Evolutionary conservation across 805 yeast genomes (phyloP), one percentile per base, ranked within the genome.

Genomic region (Metschnikowia lachancei): DNA sequence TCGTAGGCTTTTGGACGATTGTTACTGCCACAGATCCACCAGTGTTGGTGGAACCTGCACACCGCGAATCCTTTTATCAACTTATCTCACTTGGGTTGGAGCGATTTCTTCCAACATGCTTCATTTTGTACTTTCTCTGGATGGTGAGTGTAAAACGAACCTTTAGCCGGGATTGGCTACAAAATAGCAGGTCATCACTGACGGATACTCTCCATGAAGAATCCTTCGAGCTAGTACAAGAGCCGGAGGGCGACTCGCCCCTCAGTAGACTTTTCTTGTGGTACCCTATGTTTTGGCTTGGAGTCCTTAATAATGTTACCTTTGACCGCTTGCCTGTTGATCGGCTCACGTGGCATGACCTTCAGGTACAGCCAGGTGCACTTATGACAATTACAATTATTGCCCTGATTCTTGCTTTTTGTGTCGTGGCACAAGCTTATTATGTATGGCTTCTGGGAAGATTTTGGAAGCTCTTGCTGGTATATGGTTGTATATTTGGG

Each of bases 311-410:
- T 63, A 91, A 89, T 64, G 76, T 87, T 56, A 88, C 96, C 0
- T 89, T 92, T 66, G 98, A 90, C 60, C 70, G 91, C 50, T 66
- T 92, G 10, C 96, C 97, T 0, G 83, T 91, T 10, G 98, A 92
- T 61, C 72, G 99, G 45, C 70, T 92, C 36, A 87, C 92, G 0
- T 56, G 80, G 2, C 66, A 70, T 10, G 98, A 92, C 61, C 67
- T 92, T 24, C 78, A 75, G 52, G 76, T 77, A 22, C 91, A 85
- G 65, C 83, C 92, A 0, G 96, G 96, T 0, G 87, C 95, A 0
- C 60, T 85, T 32, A 45, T 78, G 0, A 85, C 96, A 0, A 80
- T 87, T 0, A 48, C 76, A 0, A 61, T 76, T 0, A 76, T 91
- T 0, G 64, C 77, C 0, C 45, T 65, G 2, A 52, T 75, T 1